Percentiles rank a stretch among this genome's conserved stretches.
These are phyloP conservation scores for Penicillium corylophilum DNA, from an alignment of 2,329 filamentous ascomycete genomes.

Conservation along the genomic window DNA sequence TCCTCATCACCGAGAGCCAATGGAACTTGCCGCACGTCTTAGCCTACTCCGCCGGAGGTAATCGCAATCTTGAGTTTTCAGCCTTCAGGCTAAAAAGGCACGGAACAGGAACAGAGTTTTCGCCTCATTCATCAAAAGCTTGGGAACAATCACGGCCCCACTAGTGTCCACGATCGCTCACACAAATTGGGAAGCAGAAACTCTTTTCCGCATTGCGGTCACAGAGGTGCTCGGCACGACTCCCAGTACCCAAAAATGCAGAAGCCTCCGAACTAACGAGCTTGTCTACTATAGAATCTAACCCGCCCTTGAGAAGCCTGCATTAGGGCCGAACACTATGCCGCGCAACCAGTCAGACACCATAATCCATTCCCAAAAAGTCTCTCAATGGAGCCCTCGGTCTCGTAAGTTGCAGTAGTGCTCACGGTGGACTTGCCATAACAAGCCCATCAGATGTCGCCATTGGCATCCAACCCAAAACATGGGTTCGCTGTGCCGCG, in stretches of 20 bases:
- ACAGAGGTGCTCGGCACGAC: conserved; percentile 1
- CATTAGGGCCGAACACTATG: not conserved
- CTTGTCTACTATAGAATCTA: not conserved
- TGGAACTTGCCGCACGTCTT: conserved; percentile 18
- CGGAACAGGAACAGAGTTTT: conserved; percentile 1
- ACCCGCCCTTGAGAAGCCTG: not conserved
- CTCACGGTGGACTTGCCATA: not conserved
- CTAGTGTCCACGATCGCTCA: conserved; percentile 1
- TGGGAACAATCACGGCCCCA: conserved; percentile 2
- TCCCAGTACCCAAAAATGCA: conserved; percentile 11
- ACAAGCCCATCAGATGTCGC: not conserved
- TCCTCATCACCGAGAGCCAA: conserved; percentile 3
- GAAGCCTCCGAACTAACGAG: not conserved
- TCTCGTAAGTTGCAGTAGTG: not conserved
- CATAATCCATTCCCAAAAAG: not conserved
- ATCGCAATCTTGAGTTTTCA: conserved; percentile 3
- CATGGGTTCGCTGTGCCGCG: conserved; percentile 6
- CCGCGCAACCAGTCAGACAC: not conserved
- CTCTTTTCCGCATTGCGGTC: not conserved
- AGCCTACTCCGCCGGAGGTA: not conserved
- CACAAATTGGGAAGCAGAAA: conserved; percentile 1
- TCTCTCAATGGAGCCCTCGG: not conserved
- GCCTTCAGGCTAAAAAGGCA: not conserved
- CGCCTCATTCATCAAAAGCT: conserved; percentile 2
- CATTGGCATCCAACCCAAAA: conserved; percentile 4